Conservation (phyloP, 345 rosid species). For the Punica granatum region DNA sequence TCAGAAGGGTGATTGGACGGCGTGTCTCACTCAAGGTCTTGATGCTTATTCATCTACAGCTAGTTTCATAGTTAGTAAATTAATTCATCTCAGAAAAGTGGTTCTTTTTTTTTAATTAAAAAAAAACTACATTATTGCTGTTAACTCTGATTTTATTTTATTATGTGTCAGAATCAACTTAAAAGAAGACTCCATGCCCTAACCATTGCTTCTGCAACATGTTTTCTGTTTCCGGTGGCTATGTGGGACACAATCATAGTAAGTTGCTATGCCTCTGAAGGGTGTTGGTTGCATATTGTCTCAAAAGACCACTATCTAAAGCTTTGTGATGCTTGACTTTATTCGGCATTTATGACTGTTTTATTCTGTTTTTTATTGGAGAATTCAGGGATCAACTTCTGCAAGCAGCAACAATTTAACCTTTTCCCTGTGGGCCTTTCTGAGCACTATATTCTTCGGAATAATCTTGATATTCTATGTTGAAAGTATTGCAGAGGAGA, state of each 20-base stretch:
- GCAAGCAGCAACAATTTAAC: slow-evolving; percentile 42
- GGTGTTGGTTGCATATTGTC: slow-evolving; percentile 1
- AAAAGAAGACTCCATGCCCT: slow-evolving; percentile 89
- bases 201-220: slow-evolving; percentile 79
- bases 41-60: slow-evolving; percentile 4
- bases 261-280: slow-evolving; percentile 25
- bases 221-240: slow-evolving; percentile 90
- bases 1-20: slow-evolving; percentile 88
- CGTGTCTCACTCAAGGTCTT: slow-evolving; percentile 92
- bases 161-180: slow-evolving; percentile 57
- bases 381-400: slow-evolving; percentile 67
- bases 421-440: slow-evolving; percentile 87
- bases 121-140: not conserved
- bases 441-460: slow-evolving; percentile 72
- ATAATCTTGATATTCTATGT: slow-evolving; percentile 77
- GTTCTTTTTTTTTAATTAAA: not conserved
- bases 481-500: slow-evolving; percentile 91
- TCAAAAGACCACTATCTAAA: not conserved
- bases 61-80: not conserved
- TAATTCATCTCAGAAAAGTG: not conserved
- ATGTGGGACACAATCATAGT: slow-evolving; percentile 95
- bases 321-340: not conserved
- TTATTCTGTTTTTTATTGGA: slow-evolving; percentile 15
- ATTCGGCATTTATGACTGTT: slow-evolving; percentile 7
- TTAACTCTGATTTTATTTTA: slow-evolving; percentile 6